Conservation (phyloP, 108 stramenopile species). For the Chaetoceros muelleri region DNA sequence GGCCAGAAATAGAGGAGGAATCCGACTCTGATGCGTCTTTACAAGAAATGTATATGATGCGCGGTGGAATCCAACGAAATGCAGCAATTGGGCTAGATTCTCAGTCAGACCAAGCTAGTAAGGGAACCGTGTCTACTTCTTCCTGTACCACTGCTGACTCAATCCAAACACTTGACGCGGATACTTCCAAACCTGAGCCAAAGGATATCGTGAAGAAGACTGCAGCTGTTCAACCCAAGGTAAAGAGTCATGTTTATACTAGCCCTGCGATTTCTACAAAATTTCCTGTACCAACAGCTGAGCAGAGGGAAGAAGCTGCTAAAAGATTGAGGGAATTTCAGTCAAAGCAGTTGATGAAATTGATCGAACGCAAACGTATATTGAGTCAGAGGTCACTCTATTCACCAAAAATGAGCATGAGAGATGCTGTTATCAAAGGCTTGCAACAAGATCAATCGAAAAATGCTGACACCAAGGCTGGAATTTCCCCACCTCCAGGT, state of each 20-base stretch:
- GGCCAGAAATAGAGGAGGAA: too few species aligned
- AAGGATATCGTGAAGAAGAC: background rate
- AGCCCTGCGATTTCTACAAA: too few species aligned
- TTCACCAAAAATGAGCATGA: background rate
- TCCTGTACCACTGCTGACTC: background rate
- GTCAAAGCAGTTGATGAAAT: constrained; percentile 13
- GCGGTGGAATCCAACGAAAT: too few species aligned
- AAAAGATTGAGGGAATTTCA: constrained; percentile 30
- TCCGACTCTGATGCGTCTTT: too few species aligned
- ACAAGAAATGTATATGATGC: too few species aligned
- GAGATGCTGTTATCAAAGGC: background rate
- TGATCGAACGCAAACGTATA: background rate
- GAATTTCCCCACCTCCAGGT: background rate
- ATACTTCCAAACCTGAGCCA: background rate
- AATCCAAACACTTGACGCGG: background rate
- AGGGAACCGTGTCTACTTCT: background rate
- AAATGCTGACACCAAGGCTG: background rate
- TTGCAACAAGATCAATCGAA: background rate
- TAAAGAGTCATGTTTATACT: too few species aligned
- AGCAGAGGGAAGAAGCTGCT: constrained; percentile 29
- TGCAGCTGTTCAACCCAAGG: background rate
- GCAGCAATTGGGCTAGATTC: too few species aligned
- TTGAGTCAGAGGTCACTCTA: background rate
- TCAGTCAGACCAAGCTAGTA: background rate
- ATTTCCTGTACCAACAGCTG: constrained; percentile 22